phyloP scores from a whole-genome alignment of 306 rosid genomes.

The Pyrus betulifolia region DNA sequence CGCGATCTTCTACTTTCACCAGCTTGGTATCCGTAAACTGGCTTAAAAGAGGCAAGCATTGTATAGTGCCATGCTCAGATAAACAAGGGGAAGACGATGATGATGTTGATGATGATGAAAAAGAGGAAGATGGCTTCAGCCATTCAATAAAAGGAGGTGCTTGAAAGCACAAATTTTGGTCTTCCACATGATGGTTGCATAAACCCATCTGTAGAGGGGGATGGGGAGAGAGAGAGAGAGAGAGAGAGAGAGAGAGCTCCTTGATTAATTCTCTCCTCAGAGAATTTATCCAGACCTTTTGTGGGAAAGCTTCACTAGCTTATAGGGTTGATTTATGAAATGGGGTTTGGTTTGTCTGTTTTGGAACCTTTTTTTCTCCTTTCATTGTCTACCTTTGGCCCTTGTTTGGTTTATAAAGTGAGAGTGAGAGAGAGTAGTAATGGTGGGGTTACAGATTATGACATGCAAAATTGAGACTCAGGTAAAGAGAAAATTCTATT shows the following conservation, averaged over 20 bases:
- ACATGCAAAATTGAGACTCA: constrained; percentile 32
- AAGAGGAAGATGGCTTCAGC: constrained; percentile 65
- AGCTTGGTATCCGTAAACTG: constrained; percentile 14
- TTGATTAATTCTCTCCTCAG: constrained; percentile 35
- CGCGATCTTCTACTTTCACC: constrained; percentile 29
- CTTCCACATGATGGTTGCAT: constrained; percentile 40
- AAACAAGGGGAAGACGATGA: constrained; percentile 23
- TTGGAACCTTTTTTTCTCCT: constrained; percentile 27
- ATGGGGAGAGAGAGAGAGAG: background rate
- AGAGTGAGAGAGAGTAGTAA: constrained; percentile 29
- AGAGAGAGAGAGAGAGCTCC: background rate
- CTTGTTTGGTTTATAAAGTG: constrained; percentile 32
- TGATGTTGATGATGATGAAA: constrained; percentile 12
- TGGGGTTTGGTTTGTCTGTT: constrained; percentile 48
- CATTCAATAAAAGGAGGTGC: constrained; percentile 88
- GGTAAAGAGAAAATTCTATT: too few relatives aligned
- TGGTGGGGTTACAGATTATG: constrained; percentile 60
- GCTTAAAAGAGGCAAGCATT: constrained; percentile 65
- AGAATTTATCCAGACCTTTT: constrained; percentile 41
- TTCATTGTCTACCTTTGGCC: constrained; percentile 30
- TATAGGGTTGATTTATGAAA: constrained; percentile 26
- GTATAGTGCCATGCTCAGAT: constrained; percentile 24
- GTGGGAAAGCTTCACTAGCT: constrained; percentile 18
- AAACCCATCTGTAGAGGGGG: constrained; percentile 56
- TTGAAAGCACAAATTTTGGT: constrained; percentile 41